Evolutionary conservation across 192 early-diverging fungal genomes (phyloP).

Genomic region (Phycomyces blakesleeanus): DNA sequence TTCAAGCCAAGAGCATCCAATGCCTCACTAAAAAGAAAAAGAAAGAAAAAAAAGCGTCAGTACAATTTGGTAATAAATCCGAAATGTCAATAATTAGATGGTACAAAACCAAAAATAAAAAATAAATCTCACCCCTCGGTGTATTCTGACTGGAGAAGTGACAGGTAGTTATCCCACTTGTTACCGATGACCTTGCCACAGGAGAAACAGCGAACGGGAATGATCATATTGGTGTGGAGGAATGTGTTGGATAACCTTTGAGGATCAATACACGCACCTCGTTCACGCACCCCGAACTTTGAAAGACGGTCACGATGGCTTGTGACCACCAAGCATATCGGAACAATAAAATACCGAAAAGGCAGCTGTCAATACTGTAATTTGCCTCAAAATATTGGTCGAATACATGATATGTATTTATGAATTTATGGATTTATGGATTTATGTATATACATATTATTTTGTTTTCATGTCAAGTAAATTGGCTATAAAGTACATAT

Average conservation of each 20-base stretch:
- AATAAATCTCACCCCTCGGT: slow-evolving; percentile 62
- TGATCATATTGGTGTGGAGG: slow-evolving; percentile 72
- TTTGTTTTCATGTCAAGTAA: too few species aligned
- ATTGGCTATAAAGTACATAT: too few species aligned
- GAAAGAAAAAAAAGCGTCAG: too few species aligned
- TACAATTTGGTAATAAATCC: too few species aligned
- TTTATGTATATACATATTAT: too few species aligned
- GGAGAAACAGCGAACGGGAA: slow-evolving; percentile 97
- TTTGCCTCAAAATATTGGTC: too few species aligned
- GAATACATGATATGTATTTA: too few species aligned
- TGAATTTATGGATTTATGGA: too few species aligned
- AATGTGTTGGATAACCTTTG: neutral
- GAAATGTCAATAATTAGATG: too few species aligned
- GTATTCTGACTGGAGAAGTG: slow-evolving; percentile 72
- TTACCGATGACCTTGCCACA: slow-evolving; percentile 98
- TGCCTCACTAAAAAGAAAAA: slow-evolving; percentile 65
- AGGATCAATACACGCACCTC: neutral
- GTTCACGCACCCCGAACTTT: neutral
- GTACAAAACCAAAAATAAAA: too few species aligned
- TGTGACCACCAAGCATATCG: neutral
- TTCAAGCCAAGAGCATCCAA: slow-evolving; percentile 69
- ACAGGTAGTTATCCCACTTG: slow-evolving; percentile 93
- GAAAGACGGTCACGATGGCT: slow-evolving; percentile 1
- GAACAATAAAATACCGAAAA: too few species aligned
- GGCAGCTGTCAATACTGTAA: too few species aligned